Conservation (phyloP, 2,329 filamentous ascomycete species). For the Penicillium concentricum region DNA sequence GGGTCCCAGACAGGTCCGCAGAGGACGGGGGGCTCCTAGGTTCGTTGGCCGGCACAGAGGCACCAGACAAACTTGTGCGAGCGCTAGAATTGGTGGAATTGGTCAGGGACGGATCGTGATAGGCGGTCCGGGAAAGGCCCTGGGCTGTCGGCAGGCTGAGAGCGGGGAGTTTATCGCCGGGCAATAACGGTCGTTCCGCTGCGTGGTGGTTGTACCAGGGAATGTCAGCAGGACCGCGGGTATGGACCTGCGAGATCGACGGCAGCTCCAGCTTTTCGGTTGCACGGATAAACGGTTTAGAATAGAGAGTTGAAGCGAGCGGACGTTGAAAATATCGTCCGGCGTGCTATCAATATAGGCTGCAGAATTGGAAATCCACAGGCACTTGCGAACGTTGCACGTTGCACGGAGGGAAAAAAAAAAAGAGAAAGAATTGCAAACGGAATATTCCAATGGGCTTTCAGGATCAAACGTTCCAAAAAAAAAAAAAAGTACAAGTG, state of each 20-base stretch:
- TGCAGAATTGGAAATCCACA: conserved; percentile 4
- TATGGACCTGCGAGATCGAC: conserved; percentile 78
- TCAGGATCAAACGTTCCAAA: not conserved
- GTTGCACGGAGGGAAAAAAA: conserved; percentile 9
- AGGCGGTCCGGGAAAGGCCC: conserved; percentile 71
- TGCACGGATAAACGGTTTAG: conserved; percentile 42
- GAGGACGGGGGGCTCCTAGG: conserved; percentile 72
- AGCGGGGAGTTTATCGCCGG: conserved; percentile 72
- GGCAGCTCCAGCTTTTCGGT: conserved; percentile 94
- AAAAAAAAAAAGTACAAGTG: not conserved
- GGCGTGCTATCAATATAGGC: conserved; percentile 17
- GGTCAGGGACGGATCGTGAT: conserved; percentile 55
- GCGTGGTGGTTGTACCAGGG: conserved; percentile 68
- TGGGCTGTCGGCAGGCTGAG: conserved; percentile 66
- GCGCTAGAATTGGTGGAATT: conserved; percentile 53
- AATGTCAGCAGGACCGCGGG: conserved; percentile 72
- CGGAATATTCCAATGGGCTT: not conserved
- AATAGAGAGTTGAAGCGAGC: conserved; percentile 19
- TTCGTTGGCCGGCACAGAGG: conserved; percentile 45
- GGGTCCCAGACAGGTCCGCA: conserved; percentile 49
- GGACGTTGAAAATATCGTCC: conserved; percentile 22
- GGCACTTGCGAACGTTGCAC: conserved; percentile 9
- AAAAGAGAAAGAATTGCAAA: conserved; percentile 1
- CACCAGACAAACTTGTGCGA: conserved; percentile 57
- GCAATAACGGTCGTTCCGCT: conserved; percentile 62